Base-by-base conservation (phyloP, 768 basidiomycete species). In the Daedalea quercina region DNA sequence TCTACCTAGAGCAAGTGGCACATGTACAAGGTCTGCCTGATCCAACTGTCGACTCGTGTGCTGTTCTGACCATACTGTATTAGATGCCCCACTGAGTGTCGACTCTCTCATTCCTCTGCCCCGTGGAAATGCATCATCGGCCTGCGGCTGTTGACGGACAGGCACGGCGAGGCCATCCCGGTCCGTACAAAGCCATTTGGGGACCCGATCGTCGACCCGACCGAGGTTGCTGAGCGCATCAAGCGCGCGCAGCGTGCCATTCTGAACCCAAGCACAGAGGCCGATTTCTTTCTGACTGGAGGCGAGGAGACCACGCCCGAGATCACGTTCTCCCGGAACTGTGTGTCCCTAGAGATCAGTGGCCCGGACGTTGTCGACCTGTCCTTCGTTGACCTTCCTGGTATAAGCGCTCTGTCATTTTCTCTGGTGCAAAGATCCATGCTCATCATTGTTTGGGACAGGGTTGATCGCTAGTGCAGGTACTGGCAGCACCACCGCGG, bases 211-310 rank as follows among this genome's bases (percentile, higher is more conserved):
- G 67, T 67, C 0, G 58, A 59, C 0, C 57, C 70, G 1, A 85
- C 88, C 33, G 62, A 74, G 0, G 85, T 88, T 1, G 83, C 87
- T 51, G 83, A 85, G 3, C 73, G 83, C 3, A 82, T 88, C 46
- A 72, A 81, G 15, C 73, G 81, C 0, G 86, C 86, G 0, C 85
- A 86, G 56, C 67, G 69, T 1, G 85, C 85, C 1, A 82, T 88
- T 23, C 70, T 87, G 8, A 85, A 84, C 51, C 85, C 85, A 0
- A 70, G 62, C 43, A 63, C 57, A 0, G 33, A 64, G 57, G 2
- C 52, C 65, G 1, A 45, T 42, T 2, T 47, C 44, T 82, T 80
- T 54, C 67, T 83, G 9, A 70, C 70, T 3, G 37, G 22, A 8
- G 65, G 66, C n/a, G 47, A 35, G 1, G 47, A 51, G 28, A 31